A percentile compares a stretch with the other conserved stretches of the same genome.
These are phyloP conservation scores for Musa troglodytarum DNA, from an alignment of 176 grass and related monocot genomes.

Conservation along the genomic window DNA sequence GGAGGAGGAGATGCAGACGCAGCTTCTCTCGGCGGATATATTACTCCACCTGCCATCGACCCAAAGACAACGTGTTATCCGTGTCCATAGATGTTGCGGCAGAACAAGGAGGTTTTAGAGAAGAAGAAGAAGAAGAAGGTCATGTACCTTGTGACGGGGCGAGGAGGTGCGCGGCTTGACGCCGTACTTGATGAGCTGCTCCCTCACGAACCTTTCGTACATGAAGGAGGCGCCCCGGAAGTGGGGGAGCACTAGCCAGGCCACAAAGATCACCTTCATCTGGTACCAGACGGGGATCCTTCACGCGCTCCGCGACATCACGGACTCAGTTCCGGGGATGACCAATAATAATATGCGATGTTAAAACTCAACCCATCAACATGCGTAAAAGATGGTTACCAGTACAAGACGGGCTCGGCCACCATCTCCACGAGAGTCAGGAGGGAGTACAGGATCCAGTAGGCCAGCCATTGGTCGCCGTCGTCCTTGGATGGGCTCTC, in stretches of 20 bases:
- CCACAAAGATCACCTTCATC: slow-evolving; percentile 68
- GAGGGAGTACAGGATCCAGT: slow-evolving; percentile 84
- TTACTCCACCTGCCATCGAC: no score
- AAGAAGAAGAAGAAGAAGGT: no score
- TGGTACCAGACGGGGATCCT: slow-evolving; percentile 81
- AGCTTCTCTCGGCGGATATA: no score
- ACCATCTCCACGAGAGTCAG: slow-evolving; percentile 74
- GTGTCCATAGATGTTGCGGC: no score
- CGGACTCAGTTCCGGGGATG: no score
- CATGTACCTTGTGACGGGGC: slow-evolving; percentile 37
- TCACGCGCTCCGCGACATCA: no score
- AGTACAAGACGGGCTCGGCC: slow-evolving; percentile 59
- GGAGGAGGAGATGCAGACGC: no score
- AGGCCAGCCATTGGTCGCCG: slow-evolving; percentile 80
- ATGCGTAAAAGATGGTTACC: slow-evolving; percentile 15
- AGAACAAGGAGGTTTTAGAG: no score
- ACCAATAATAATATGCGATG: no score
- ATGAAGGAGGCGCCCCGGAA: slow-evolving; percentile 70
- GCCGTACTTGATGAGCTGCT: slow-evolving; percentile 54
- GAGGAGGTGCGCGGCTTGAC: slow-evolving; percentile 9
- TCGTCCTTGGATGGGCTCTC: slow-evolving; percentile 60
- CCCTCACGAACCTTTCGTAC: slow-evolving; percentile 68
- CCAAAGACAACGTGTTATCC: no score
- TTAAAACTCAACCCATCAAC: neutral
- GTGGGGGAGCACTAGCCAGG: slow-evolving; percentile 71